phyloP scores from a whole-genome alignment of 2,329 filamentous ascomycete genomes.

The Sporothrix inflata region DNA sequence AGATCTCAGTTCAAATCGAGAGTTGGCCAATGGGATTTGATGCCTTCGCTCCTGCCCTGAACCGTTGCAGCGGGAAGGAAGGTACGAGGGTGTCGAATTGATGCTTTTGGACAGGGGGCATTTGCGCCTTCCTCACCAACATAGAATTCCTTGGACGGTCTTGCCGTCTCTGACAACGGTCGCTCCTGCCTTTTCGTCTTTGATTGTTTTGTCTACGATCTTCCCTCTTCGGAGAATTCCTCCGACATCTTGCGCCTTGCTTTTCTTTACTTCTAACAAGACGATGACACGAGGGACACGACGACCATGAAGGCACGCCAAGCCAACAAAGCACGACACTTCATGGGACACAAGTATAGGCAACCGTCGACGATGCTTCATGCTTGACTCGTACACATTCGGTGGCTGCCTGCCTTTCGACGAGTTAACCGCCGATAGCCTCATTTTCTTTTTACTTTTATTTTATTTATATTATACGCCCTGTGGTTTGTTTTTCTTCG shows the following conservation, averaged over 20 bases:
- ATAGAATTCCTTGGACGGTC: background rate
- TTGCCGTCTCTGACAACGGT: background rate
- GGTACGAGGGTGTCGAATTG: slow-evolving; percentile 3
- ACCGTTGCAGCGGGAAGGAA: slow-evolving; percentile 19
- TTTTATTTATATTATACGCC: background rate
- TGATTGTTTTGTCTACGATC: background rate
- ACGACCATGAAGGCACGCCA: background rate
- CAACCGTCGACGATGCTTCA: background rate
- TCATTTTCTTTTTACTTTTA: background rate
- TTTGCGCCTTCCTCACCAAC: background rate
- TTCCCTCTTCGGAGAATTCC: slow-evolving; percentile 34
- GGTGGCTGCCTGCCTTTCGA: background rate
- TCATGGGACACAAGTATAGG: too few relatives aligned
- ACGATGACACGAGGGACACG: slow-evolving; percentile 21
- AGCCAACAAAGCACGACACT: background rate
- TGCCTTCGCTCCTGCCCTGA: background rate
- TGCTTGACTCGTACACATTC: background rate
- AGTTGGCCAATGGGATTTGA: slow-evolving; percentile 7
- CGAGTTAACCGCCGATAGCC: background rate
- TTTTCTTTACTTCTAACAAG: slow-evolving; percentile 19
- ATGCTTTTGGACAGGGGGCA: background rate
- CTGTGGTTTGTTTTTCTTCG: background rate
- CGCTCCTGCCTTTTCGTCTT: slow-evolving; percentile 10
- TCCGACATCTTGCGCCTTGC: slow-evolving; percentile 30
- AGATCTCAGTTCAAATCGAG: background rate